Percentiles rank a stretch among this genome's conserved stretches.
Conservation (phyloP, 2,329 filamentous ascomycete genomes). For the Talaromyces sp. region DNA sequence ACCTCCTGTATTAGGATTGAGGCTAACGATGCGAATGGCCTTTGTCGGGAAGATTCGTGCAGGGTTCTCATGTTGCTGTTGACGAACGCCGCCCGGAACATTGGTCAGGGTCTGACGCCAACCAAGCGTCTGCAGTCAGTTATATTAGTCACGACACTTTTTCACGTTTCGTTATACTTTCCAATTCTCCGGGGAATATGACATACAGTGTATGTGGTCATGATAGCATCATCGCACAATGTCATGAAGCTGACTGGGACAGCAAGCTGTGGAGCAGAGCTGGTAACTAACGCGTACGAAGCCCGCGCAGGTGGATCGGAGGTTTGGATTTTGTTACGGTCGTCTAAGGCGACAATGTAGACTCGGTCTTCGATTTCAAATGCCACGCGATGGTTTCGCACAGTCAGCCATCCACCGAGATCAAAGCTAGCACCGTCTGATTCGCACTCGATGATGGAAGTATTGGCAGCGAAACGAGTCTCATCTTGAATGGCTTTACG, state of each 20-base stretch:
- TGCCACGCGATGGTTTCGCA: conserved; percentile 46
- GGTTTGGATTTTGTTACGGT: conserved; percentile 33
- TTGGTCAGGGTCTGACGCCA: conserved; percentile 28
- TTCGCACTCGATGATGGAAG: conserved; percentile 47
- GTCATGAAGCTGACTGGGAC: conserved; percentile 53
- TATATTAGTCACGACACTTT: conserved; percentile 23
- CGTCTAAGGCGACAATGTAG: conserved; percentile 47
- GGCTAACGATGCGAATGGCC: conserved; percentile 42
- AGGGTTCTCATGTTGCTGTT: conserved; percentile 24
- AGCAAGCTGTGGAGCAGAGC: conserved; percentile 41
- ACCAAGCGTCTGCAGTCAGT: conserved; percentile 30
- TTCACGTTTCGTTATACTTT: not conserved
- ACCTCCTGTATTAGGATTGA: conserved; percentile 35
- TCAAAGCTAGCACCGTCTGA: conserved; percentile 46
- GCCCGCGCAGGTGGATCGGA: conserved; percentile 21
- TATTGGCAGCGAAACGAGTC: conserved; percentile 27
- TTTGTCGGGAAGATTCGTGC: conserved; percentile 44
- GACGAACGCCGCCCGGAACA: conserved; percentile 15
- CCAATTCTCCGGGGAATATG: no score
- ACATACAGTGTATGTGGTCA: conserved; percentile 48
- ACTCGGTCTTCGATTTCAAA: conserved; percentile 49
- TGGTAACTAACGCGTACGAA: conserved; percentile 40
- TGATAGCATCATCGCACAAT: conserved; percentile 51
- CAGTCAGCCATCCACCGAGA: conserved; percentile 51
- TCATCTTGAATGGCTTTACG: conserved; percentile 38